Base-by-base conservation (phyloP, 1,139 yeast species). In the Groenewaldozyma sp. region DNA sequence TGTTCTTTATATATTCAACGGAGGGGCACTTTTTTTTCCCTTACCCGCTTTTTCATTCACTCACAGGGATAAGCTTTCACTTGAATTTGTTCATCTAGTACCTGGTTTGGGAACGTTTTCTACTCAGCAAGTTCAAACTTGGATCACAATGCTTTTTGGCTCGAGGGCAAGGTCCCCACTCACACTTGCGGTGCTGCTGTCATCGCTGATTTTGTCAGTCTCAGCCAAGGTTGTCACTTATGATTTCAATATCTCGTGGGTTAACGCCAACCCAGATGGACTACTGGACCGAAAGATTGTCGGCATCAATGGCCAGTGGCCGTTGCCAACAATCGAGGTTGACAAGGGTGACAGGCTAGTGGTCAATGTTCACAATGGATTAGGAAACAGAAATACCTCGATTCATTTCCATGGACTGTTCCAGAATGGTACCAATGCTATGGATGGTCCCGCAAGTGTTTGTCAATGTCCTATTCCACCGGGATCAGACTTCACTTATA, bases 391-490 rank as follows among this genome's bases (percentile, higher is more conserved):
- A 38, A 81, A 81, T 63, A 81, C 94, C 10, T 68, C 91, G 4
- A 63, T 87, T 54, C 96, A 88, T 63, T 84, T 83, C 75, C 97
- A 88, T 64, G 97, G 97, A 36, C 56, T 88, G 57, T 84, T 81
- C 73, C 94, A 82, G 66, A 72, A 76, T 51, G 82, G 78, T n/a
- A 64, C 82, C n/a, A 69, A 63, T 53, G 76, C 72, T 56, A 79
- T 81, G 83, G 97, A 88, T 59, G 97, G 97, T 37, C 93, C 95
- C 5, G 83, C 82, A 53, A 68, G 74, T 74, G 73, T 87, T 27
- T 78, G 86, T 21, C 96, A 88, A 64, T 86, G 95, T 68, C 94
- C 94, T 31, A 77, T 86, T 45, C 76, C 82, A 13, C 82, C 91
- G 1, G 82, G 82, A 20, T 70, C 69, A 43, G 72, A 80, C n/a